Evolutionary conservation across 1,284 basidiomycete genomes (phyloP), one percentile per base, ranked within the genome.

Genomic region (Dichomitus squalens): DNA sequence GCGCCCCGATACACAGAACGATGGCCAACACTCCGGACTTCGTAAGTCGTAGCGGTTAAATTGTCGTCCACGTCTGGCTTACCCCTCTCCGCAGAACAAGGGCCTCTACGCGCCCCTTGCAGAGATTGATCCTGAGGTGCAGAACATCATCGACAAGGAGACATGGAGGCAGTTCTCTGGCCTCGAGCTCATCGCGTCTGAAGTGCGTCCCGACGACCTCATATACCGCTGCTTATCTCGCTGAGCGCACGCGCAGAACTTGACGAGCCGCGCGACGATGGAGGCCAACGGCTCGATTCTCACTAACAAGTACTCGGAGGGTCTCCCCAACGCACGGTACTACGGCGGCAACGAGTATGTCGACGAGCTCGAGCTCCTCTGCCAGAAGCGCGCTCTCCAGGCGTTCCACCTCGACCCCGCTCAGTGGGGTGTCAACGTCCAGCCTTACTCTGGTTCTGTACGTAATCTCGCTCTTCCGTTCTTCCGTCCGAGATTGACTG

Each of bases 121-220:
- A 29, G 88, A 98, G 83, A 85, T 88, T 70, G 96, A 98, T 79
- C 96, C 96, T 60, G 93, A 93, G 77, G 88, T 99, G 68, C 87
- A 95, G 77, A 92, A 95, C 76, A 93, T 99, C 82, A 94, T 99
- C 79, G 95, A 99, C 81, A 94, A 97, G 83, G 96, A 99, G 84
- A 96, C 94, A 76, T 98, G 95, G 94, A 81, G 95, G 69, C 96
- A 98, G 82, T 98, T 93, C 78, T 93, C 93, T 52, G 97, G 97
- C 61, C 88, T 99, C 64, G 97, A 99, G 79, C 88, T 96, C 71
- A 96, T 96, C 69, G 94, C 94, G 49, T 96, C 94, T 56, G 94
- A 96, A 86, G 91, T 91, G 54, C 59, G 77, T 18, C 39, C 18
- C 18, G 9, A 35, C 3, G 53, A 16, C 36, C 53, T 49, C 44